These are phyloP conservation scores for Nemophila menziesii DNA, from an alignment of 257 asterid genomes.

Conservation along the genomic window DNA sequence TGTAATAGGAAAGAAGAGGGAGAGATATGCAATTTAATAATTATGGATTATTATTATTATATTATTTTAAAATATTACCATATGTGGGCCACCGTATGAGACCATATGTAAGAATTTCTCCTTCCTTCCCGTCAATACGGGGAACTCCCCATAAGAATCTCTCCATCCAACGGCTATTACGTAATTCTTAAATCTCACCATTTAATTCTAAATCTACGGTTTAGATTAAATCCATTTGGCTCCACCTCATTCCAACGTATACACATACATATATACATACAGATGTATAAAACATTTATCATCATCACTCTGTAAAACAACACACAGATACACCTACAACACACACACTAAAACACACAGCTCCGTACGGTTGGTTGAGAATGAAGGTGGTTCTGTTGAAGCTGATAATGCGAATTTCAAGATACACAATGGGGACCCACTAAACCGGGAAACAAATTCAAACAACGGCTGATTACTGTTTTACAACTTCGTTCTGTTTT, in stretches of 20 bases:
- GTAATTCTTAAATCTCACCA: conserved; percentile 3
- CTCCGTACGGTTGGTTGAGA: conserved; percentile 25
- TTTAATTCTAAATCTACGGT: conserved; percentile 21
- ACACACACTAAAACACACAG: conserved; percentile 17
- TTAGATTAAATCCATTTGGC: conserved; percentile 18
- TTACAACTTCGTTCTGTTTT: too few species aligned
- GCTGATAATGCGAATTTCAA: conserved; percentile 29
- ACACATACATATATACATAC: conserved; percentile 21
- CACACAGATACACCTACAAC: conserved; percentile 10
- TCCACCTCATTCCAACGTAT: conserved; percentile 13
- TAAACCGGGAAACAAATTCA: conserved; percentile 6
- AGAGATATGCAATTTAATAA: too few species aligned
- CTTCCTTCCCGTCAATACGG: conserved; percentile 26
- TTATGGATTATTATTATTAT: too few species aligned
- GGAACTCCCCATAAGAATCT: conserved; percentile 16
- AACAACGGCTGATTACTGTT: too few species aligned
- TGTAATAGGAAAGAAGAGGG: too few species aligned
- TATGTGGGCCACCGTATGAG: too few species aligned
- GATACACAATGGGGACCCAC: conserved; percentile 37
- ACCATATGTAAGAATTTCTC: too few species aligned
- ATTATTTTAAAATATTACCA: too few species aligned
- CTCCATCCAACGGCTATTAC: conserved; percentile 30
- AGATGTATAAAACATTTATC: conserved; percentile 9
- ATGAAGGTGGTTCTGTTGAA: conserved; percentile 52
- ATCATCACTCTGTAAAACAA: background rate